phyloP scores from a whole-genome alignment of 2,329 filamentous ascomycete genomes.

The Fusarium sp. region DNA sequence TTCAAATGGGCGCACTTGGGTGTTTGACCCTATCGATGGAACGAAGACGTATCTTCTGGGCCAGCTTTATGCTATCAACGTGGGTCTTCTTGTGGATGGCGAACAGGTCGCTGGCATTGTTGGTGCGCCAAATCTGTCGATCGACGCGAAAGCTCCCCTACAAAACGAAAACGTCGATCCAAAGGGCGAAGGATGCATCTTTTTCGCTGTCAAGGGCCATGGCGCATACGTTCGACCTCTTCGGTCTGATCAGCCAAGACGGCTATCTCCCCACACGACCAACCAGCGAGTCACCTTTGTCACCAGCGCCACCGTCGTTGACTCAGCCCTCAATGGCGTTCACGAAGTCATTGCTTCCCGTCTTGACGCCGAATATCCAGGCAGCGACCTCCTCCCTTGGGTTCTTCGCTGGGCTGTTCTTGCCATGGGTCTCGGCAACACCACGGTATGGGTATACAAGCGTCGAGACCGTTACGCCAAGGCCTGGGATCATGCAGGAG shows the following conservation, averaged over 20 bases:
- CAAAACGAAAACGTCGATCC: slow-evolving; percentile 60
- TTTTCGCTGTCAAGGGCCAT: slow-evolving; percentile 62
- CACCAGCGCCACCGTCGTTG: slow-evolving; percentile 58
- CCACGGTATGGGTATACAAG: slow-evolving; percentile 69
- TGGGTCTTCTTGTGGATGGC: slow-evolving; percentile 64
- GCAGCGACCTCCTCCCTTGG: slow-evolving; percentile 67
- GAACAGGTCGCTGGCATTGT: slow-evolving; percentile 64
- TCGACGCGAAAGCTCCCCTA: slow-evolving; percentile 55
- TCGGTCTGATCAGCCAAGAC: slow-evolving; percentile 43
- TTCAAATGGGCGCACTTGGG: slow-evolving; percentile 61
- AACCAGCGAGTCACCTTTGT: slow-evolving; percentile 57
- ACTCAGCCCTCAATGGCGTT: slow-evolving; percentile 62
- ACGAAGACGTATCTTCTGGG: slow-evolving; percentile 68
- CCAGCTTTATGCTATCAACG: slow-evolving; percentile 69
- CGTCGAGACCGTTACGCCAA: slow-evolving; percentile 62
- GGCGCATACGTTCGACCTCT: slow-evolving; percentile 63
- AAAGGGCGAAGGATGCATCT: slow-evolving; percentile 60
- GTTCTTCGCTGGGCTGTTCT: slow-evolving; percentile 67
- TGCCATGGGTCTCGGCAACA: slow-evolving; percentile 65
- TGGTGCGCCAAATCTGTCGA: slow-evolving; percentile 60
- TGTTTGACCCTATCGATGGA: slow-evolving; percentile 72
- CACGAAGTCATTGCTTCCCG: slow-evolving; percentile 59
- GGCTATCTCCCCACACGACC: slow-evolving; percentile 51
- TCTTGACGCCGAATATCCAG: slow-evolving; percentile 59
- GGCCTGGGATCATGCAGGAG: slow-evolving; percentile 71